These are phyloP conservation scores for Passalora sequoiae DNA, from an alignment of 2,329 filamentous ascomycete genomes.

Conservation along the genomic window DNA sequence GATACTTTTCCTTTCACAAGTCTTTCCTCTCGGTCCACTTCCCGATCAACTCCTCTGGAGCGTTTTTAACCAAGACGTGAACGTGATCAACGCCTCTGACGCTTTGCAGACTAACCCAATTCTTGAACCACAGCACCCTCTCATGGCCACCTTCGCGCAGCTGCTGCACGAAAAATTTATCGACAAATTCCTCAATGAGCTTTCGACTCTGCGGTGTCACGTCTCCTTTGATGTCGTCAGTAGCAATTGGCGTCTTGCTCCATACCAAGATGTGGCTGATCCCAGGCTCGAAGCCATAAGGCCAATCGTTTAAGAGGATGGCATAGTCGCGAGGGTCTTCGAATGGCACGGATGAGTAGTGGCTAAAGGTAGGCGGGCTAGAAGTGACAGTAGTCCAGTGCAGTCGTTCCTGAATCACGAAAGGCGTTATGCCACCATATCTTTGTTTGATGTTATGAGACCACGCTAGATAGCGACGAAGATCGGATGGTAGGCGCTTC, in stretches of 20 bases:
- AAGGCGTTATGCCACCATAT: conserved; percentile 54
- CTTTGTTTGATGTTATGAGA: conserved; percentile 49
- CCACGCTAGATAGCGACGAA: conserved; percentile 58
- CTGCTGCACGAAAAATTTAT: conserved; percentile 45
- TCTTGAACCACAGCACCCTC: conserved; percentile 61
- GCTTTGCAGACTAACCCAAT: conserved; percentile 57
- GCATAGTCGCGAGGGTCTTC: conserved; percentile 50
- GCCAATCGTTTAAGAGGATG: conserved; percentile 60
- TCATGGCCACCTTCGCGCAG: conserved; percentile 33
- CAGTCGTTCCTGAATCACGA: conserved; percentile 52
- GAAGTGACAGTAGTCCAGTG: conserved; percentile 42
- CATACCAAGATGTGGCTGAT: conserved; percentile 56
- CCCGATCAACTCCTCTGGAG: conserved; percentile 34
- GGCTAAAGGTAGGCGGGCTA: conserved; percentile 36
- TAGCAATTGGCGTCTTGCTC: conserved; percentile 48
- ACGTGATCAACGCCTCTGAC: conserved; percentile 55
- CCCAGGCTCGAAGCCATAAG: conserved; percentile 52
- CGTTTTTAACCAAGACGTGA: conserved; percentile 50
- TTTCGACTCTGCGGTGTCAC: conserved; percentile 47
- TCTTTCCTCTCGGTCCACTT: conserved; percentile 29
- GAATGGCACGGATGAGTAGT: conserved; percentile 49
- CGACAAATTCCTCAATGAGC: conserved; percentile 48
- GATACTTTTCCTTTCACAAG: no score
- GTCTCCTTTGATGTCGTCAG: conserved; percentile 44
- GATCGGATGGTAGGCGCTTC: conserved; percentile 55